These are phyloP conservation scores for Eucalyptus pauciflora DNA, from an alignment of 345 rosid species.

Conservation along the genomic window DNA sequence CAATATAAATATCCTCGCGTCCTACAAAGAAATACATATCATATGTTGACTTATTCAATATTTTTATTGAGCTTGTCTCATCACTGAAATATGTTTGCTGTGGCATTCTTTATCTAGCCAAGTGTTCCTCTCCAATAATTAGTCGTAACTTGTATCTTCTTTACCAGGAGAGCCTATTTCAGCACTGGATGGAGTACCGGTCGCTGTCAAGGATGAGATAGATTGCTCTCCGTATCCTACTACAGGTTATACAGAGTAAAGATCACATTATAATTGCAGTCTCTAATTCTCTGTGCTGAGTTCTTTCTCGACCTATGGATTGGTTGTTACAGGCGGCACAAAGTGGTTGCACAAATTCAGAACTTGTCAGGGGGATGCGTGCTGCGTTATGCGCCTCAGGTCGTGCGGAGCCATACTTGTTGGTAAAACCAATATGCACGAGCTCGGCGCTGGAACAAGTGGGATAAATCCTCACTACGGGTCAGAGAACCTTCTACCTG, in stretches of 20 bases:
- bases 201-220: constrained; percentile 71
- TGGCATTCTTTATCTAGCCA: neutral
- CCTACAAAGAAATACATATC: neutral
- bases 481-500: neutral
- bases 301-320: neutral
- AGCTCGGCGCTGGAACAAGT: constrained; percentile 74
- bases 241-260: constrained; percentile 26
- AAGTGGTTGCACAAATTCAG: constrained; percentile 63
- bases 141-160: neutral
- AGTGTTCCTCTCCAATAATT: neutral
- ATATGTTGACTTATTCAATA: neutral
- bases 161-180: constrained; percentile 50
- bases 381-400: constrained; percentile 47
- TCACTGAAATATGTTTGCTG: neutral
- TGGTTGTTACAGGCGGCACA: constrained; percentile 37
- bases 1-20: neutral
- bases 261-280: neutral
- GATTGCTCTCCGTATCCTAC: constrained; percentile 74
- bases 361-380: constrained; percentile 40
- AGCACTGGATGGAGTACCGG: constrained; percentile 54
- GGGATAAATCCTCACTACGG: constrained; percentile 81
- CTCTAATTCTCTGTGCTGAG: neutral
- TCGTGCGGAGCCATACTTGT: constrained; percentile 53
- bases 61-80: neutral
- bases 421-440: constrained; percentile 80